Evolutionary conservation across 1,284 basidiomycete genomes (phyloP), one percentile per base, ranked within the genome.

Genomic region (Trichosporon inkin): DNA sequence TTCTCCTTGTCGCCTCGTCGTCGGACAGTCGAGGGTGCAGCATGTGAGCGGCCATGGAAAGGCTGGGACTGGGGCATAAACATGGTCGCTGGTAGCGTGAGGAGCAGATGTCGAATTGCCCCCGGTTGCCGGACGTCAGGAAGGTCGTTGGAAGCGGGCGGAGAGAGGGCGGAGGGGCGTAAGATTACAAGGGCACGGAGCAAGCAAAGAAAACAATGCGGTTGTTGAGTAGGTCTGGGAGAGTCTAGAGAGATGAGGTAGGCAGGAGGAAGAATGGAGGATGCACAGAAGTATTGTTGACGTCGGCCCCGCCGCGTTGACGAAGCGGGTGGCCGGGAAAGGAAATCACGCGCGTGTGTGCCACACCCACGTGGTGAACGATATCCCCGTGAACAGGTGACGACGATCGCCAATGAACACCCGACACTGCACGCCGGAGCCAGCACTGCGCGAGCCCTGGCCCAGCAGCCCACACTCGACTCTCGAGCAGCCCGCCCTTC

Each of bases 1-100:
- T 64, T 64, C 49, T 64, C 63, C 58, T 64, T 64, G 44, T 57
- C 58, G 19, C 56, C 61, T 14, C 63, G 63, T 10, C 63, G 44
- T n/a, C 44, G 57, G 14, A 51, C 24, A 8, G 63, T 64, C 0
- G 58, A 61, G 1, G 63, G 63, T 3, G 60, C 57, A 10, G 47
- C 53, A 51, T 54, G 47, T 22, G 34, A 55, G 19, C 62, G 57
- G 10, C 44, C 22, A 24, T 63, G 58, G 20, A 55, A 47, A 5
- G 63, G 37, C 32, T 53, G 60, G 52, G 56, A 34, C 41, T 61
- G 60, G 24, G 53, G 56, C 53, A 55, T 38, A 35, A 64, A 64
- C 63, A 64, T 64, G 57, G 41, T 49, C 22, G 44, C 44, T 14
- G n/a, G 44, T n/a, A 28, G 44, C 28, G 16, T 16, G 13, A 16